Evolutionary conservation across 441 rosid species (phyloP).

Genomic region (Hura crepitans): DNA sequence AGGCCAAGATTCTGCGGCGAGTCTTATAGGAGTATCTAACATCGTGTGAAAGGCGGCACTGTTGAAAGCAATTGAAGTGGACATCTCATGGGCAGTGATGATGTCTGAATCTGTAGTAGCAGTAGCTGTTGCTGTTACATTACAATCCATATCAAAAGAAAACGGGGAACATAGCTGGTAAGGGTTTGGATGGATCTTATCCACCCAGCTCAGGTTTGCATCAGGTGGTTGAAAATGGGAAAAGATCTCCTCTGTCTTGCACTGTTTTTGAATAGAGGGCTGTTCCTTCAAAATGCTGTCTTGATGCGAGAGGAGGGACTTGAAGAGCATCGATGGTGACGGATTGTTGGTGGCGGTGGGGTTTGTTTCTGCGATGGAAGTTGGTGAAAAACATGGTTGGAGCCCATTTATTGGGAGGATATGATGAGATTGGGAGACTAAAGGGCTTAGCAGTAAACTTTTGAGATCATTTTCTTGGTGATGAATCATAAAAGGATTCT

Average conservation of each 20-base stretch:
- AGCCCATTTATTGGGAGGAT: constrained; percentile 22
- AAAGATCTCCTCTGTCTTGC: constrained; percentile 50
- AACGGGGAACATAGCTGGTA: constrained; percentile 33
- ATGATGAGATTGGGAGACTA: constrained; percentile 34
- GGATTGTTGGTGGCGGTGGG: constrained; percentile 24
- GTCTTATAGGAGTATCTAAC: constrained; percentile 43
- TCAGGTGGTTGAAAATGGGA: constrained; percentile 36
- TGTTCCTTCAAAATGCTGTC: constrained; percentile 38
- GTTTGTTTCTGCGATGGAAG: constrained; percentile 20
- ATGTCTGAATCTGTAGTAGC: constrained; percentile 21
- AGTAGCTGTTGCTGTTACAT: constrained; percentile 35
- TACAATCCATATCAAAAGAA: constrained; percentile 45
- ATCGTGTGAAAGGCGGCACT: constrained; percentile 44
- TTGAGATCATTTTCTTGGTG: constrained; percentile 47
- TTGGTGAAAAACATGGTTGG: constrained; percentile 20
- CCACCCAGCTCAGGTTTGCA: constrained; percentile 34
- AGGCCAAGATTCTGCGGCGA: constrained; percentile 43
- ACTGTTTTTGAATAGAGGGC: constrained; percentile 39
- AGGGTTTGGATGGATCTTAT: constrained; percentile 33
- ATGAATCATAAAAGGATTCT: constrained; percentile 27
- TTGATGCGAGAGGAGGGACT: constrained; percentile 50
- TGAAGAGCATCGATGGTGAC: constrained; percentile 43
- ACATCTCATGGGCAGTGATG: constrained; percentile 31
- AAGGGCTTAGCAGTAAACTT: constrained; percentile 36
- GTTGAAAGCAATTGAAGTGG: constrained; percentile 42